phyloP scores from a whole-genome alignment of 2,329 filamentous ascomycete genomes.

The Neonectria punicea region DNA sequence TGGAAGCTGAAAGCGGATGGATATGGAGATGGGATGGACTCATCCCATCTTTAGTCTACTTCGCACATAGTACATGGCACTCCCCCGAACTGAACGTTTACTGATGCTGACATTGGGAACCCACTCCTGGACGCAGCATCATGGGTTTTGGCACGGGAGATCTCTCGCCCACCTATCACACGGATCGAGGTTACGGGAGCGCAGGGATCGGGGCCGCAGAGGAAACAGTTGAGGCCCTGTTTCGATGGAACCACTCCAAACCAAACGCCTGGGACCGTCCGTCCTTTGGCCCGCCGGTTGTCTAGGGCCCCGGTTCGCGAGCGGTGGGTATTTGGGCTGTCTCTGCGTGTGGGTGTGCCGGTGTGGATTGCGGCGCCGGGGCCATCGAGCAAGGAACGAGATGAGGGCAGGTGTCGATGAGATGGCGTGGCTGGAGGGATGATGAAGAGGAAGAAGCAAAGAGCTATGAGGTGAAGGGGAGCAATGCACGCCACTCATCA shows the following conservation, averaged over 20 bases:
- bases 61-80: neutral
- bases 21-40: neutral
- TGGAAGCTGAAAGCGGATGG: conserved; percentile 1
- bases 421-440: neutral
- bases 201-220: conserved; percentile 15
- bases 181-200: conserved; percentile 13
- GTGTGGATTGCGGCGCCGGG: neutral
- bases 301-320: neutral
- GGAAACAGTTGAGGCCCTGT: conserved; percentile 30
- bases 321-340: neutral
- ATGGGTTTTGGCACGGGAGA: conserved; percentile 39
- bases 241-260: conserved; percentile 47
- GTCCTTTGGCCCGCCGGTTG: neutral
- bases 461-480: neutral
- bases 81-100: neutral
- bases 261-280: conserved; percentile 41
- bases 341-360: neutral
- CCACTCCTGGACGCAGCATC: neutral
- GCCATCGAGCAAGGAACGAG: neutral
- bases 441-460: neutral
- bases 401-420: neutral
- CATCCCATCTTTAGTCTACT: neutral
- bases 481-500: neutral
- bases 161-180: conserved; percentile 44
- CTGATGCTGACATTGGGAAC: neutral